phyloP scores from a whole-genome alignment of 2,329 filamentous ascomycete genomes.

The Cercospora beticola region DNA sequence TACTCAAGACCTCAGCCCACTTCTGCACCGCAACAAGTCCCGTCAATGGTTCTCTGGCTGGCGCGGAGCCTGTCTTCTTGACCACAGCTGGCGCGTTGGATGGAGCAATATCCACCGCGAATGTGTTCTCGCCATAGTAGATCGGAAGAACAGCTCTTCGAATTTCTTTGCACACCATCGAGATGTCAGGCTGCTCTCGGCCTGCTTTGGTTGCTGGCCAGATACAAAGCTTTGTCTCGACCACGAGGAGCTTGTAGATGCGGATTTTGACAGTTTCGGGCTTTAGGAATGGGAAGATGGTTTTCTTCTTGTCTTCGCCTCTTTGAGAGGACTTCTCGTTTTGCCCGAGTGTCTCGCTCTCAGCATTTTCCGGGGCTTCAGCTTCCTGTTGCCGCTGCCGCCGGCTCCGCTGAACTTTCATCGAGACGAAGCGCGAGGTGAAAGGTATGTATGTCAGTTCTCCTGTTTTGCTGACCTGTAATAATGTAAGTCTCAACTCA shows the following conservation, averaged over 20 bases:
- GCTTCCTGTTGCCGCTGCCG: background rate
- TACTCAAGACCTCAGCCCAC: conserved; percentile 18
- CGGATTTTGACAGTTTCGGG: conserved; percentile 18
- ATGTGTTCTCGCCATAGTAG: conserved; percentile 31
- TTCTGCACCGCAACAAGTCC: conserved; percentile 15
- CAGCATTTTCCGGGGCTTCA: no score
- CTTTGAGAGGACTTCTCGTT: background rate
- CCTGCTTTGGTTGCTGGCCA: conserved; percentile 20
- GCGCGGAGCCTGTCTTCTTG: background rate
- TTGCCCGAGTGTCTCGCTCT: background rate
- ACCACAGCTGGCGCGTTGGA: background rate
- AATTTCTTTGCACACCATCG: conserved; percentile 27
- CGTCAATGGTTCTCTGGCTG: background rate
- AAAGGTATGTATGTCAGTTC: background rate
- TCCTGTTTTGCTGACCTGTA: conserved; percentile 3
- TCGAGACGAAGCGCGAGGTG: conserved; percentile 5
- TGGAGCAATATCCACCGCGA: conserved; percentile 24
- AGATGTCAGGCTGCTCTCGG: conserved; percentile 32
- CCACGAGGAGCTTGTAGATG: conserved; percentile 25
- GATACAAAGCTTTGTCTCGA: conserved; percentile 26
- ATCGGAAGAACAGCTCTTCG: conserved; percentile 29
- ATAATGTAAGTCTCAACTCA: background rate
- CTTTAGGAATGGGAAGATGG: background rate
- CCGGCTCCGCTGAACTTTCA: background rate
- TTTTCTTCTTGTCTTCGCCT: background rate